Evolutionary conservation across 495 filamentous ascomycete species (phyloP), one percentile per base, ranked within the genome.

Genomic region (Hyphodiscus hymeniophilus): DNA sequence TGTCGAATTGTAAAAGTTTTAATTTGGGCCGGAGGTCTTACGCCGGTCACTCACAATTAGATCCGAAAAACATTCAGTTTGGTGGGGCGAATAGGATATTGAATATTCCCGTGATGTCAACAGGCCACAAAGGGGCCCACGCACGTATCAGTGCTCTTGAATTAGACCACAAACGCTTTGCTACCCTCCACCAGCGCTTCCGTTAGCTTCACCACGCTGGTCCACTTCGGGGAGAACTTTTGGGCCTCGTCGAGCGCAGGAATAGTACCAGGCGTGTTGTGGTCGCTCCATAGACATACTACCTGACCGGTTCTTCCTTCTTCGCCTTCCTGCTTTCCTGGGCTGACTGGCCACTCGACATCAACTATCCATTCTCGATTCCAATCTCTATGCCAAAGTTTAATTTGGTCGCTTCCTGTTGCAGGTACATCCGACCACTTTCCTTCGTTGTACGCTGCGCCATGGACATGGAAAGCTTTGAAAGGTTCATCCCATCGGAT

Each of bases 231-330:
- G 48, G 73, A 69, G 67, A 79, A 96, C 62, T 79, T 73, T 44
- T 72, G 66, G 16, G 83, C 76, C 66, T 98, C 92, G 54, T 92
- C 86, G 26, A 92, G 73, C 12, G 92, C 92, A 0, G 92, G 89
- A 41, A 98, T 91, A 7, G 71, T 66, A 2, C 81, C 83, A 8
- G 62, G 59, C 10, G 66, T 69, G 53, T 94, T 95, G 23, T 76
- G 79, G 67, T 97, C 92, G 55, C 81, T 86, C 92, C 92, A 98
- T 13, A 87, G 63, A 69, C 91, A 97, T 8, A 84, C 73, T 3
- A 89, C 79, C 38, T 68, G 71, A 0, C 89, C 90, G 50, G 77
- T 75, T 40, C 91, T 60, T 7, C 70, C 71, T 22, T 59, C 51
- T 7, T 54, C 56, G 2, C 54, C 55, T 7, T 22, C 41, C 38